These are phyloP conservation scores for Septoria petroselini DNA, from an alignment of 2,329 filamentous ascomycete genomes.

Conservation along the genomic window DNA sequence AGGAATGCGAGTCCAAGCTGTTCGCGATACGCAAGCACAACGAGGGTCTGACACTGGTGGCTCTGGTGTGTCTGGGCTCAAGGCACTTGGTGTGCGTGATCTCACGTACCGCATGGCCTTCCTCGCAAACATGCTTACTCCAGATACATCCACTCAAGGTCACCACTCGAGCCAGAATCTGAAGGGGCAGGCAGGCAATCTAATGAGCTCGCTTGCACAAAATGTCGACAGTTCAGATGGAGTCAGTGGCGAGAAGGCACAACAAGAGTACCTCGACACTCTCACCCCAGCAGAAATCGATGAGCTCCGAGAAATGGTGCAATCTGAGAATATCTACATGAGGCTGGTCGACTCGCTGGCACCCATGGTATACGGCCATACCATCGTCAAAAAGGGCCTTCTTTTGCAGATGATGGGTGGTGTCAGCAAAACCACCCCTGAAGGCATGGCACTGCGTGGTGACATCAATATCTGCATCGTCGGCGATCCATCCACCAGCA, in stretches of 20 bases:
- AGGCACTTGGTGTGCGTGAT: constrained; percentile 89
- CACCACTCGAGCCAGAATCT: constrained; percentile 64
- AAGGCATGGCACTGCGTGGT: constrained; percentile 92
- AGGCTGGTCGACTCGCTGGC: constrained; percentile 89
- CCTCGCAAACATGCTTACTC: constrained; percentile 91
- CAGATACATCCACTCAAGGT: constrained; percentile 78
- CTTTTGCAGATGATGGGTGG: constrained; percentile 94
- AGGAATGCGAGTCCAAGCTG: constrained; percentile 75
- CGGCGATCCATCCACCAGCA: constrained; percentile 93
- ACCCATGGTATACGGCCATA: constrained; percentile 95
- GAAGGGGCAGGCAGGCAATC: constrained; percentile 74
- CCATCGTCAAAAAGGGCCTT: constrained; percentile 95
- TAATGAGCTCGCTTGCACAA: constrained; percentile 79
- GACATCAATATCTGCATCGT: constrained; percentile 99
- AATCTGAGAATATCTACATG: constrained; percentile 92
- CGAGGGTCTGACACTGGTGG: constrained; percentile 74
- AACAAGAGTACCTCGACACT: constrained; percentile 80
- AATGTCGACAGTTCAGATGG: constrained; percentile 63
- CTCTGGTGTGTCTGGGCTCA: constrained; percentile 80
- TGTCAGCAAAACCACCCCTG: constrained; percentile 84
- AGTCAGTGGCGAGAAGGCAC: constrained; percentile 76
- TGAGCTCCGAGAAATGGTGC: constrained; percentile 87
- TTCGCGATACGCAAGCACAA: constrained; percentile 73
- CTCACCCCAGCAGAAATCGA: constrained; percentile 85
- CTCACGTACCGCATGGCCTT: constrained; percentile 96